Base-by-base conservation (phyloP, 768 basidiomycete species). In the Auricularia sp. region DNA sequence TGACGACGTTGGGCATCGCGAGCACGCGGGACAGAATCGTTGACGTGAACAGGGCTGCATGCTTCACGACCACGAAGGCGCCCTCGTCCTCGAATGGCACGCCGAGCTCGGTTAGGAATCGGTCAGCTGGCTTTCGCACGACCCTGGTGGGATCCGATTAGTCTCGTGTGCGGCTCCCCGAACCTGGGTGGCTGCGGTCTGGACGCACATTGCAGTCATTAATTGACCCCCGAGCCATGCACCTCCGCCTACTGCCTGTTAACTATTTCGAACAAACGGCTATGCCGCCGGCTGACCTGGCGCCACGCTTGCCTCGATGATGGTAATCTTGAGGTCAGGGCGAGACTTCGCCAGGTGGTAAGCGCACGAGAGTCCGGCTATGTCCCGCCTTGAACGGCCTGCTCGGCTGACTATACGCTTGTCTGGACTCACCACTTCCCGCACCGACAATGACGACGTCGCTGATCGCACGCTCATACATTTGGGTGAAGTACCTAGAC, bases 51-150 rank as follows among this genome's bases (percentile, higher is more conserved):
- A 91, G 78, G 0, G 89, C 89, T 1, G 89, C 88, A 68, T 91
- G 89, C 72, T 89, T 89, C 69, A 92, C 89, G 67, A 92, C 85
- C 67, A 90, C 88, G 71, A 85, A 90, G 35, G 80, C 67, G 64
- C 88, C 89, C 73, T 90, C 89, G 72, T 90, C 90, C 68, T 91
- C 89, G 73, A 85, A 90, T 1, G 85, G 82, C 24, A 92, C 83
- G 33, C 84, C 87, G 62, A 90, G 73, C 73, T 87, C 85, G 14
- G 78, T 77, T 56, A 91, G 79, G 80, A 92, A 89, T 61, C 77
- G 75, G 72, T 91, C 83, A 0, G 87, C 89, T 3, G 88, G 90
- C 76, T 90, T 90, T 67, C 88, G 84, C 65, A 90, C 84, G 64
- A 89, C 59, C 64, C 61, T 35, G n/a, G 33, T 63, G 24, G 2